phyloP scores from a whole-genome alignment of 352 stramenopile species.

The Nothophytophthora sp. region DNA sequence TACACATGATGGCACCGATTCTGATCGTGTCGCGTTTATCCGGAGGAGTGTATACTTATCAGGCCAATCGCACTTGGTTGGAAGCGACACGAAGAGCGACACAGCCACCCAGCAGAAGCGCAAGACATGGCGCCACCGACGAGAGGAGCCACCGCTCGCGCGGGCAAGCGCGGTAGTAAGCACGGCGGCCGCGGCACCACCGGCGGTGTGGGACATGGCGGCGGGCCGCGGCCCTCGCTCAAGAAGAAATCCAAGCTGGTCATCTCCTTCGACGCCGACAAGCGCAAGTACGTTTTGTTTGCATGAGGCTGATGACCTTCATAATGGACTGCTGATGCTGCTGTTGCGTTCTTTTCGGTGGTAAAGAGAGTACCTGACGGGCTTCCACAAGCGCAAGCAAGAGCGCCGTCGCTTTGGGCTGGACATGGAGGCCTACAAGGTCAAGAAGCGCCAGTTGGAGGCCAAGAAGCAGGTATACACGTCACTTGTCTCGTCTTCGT shows the following conservation, averaged over 20 bases:
- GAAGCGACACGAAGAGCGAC: not conserved
- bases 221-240: constrained; percentile 30
- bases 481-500: too few relatives aligned
- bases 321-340: too few relatives aligned
- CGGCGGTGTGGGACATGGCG: constrained; percentile 21
- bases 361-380: constrained; percentile 78
- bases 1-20: too few relatives aligned
- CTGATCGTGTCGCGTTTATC: too few relatives aligned
- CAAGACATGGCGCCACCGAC: constrained; percentile 10
- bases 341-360: not conserved
- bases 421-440: constrained; percentile 90
- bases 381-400: constrained; percentile 88
- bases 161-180: constrained; percentile 31
- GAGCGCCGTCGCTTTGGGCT: constrained; percentile 83
- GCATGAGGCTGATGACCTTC: too few relatives aligned
- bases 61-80: too few relatives aligned
- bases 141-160: constrained; percentile 24
- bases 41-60: too few relatives aligned
- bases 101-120: not conserved
- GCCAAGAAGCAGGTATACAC: constrained; percentile 67
- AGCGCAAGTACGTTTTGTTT: constrained; percentile 64
- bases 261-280: constrained; percentile 85
- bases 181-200: constrained; percentile 21
- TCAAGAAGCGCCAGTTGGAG: constrained; percentile 82
- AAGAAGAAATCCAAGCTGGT: constrained; percentile 89